A percentile compares a stretch with the other conserved stretches of the same genome.
These are phyloP conservation scores for Crithidia sp. DNA, from an alignment of 208 protist genomes.

Conservation along the genomic window DNA sequence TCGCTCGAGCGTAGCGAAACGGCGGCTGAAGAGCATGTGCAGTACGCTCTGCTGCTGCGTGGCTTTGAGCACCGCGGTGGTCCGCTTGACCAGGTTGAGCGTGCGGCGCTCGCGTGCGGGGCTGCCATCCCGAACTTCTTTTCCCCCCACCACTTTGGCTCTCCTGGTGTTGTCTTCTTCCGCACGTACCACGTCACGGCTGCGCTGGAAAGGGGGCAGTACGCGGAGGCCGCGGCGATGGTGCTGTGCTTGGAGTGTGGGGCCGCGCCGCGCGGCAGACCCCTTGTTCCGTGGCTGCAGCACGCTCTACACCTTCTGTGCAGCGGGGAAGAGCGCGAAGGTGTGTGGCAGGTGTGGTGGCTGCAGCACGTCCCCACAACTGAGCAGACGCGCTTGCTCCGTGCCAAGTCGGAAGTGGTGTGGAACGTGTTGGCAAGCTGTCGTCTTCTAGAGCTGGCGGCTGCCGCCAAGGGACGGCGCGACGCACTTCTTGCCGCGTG, in stretches of 20 bases:
- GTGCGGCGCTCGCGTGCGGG: slow-evolving; percentile 29
- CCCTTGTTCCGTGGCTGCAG: slow-evolving; percentile 10
- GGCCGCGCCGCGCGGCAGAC: background rate
- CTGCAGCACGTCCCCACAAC: slow-evolving; percentile 39
- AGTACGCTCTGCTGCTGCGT: slow-evolving; percentile 76
- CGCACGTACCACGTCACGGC: slow-evolving; percentile 68
- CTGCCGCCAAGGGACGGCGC: slow-evolving; percentile 20
- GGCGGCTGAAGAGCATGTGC: slow-evolving; percentile 29
- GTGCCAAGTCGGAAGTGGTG: slow-evolving; percentile 47
- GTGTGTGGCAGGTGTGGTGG: slow-evolving; percentile 53
- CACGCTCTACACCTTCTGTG: slow-evolving; percentile 40
- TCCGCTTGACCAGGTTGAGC: slow-evolving; percentile 39
- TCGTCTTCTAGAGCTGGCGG: slow-evolving; percentile 45
- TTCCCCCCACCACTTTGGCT: slow-evolving; percentile 67
- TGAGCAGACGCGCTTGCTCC: slow-evolving; percentile 33
- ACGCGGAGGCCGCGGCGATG: slow-evolving; percentile 72
- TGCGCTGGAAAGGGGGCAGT: slow-evolving; percentile 47
- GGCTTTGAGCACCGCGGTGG: slow-evolving; percentile 46
- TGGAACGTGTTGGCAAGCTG: slow-evolving; percentile 84
- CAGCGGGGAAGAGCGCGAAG: slow-evolving; percentile 59
- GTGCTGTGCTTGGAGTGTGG: slow-evolving; percentile 34
- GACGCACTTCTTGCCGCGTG: slow-evolving; percentile 26
- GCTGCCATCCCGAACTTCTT: slow-evolving; percentile 76
- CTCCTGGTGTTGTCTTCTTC: slow-evolving; percentile 43
- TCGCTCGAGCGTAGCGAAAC: background rate